phyloP scores from a whole-genome alignment of 371 early-diverging fungal genomes.

The Syncephalastrum contaminatum region DNA sequence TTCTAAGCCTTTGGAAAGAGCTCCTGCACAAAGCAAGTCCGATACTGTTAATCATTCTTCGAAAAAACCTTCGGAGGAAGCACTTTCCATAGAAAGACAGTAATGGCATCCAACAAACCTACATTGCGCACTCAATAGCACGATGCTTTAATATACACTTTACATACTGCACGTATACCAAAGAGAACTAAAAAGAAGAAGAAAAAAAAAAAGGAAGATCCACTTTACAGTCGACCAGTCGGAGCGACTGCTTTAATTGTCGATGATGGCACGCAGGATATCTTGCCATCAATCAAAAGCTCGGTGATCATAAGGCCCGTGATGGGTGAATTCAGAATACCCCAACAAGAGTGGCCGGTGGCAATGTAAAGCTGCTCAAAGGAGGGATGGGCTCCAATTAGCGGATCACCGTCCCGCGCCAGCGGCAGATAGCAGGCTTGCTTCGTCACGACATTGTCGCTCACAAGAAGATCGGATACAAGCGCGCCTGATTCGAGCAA shows the following conservation, averaged over 20 bases:
- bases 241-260: constrained; percentile 17
- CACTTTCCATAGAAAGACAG: no score
- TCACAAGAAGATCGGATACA: constrained; percentile 31
- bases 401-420: constrained; percentile 51
- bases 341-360: constrained; percentile 74
- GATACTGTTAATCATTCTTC: no score
- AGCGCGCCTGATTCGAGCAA: constrained; percentile 28
- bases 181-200: no score
- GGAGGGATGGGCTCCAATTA: constrained; percentile 58
- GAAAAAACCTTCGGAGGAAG: no score
- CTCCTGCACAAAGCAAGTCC: no score
- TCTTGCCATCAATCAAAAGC: constrained; percentile 48
- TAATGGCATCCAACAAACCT: no score
- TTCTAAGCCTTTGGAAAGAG: no score
- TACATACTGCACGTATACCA: no score
- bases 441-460: constrained; percentile 20
- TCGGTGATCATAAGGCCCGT: constrained; percentile 70
- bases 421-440: constrained; percentile 70
- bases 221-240: neutral
- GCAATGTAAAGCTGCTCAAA: constrained; percentile 55
- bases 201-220: no score
- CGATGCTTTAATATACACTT: no score
- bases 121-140: no score
- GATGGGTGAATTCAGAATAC: constrained; percentile 68
- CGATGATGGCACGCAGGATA: constrained; percentile 31